phyloP scores from a whole-genome alignment of 768 basidiomycete genomes.

The Suillus hirtellus region DNA sequence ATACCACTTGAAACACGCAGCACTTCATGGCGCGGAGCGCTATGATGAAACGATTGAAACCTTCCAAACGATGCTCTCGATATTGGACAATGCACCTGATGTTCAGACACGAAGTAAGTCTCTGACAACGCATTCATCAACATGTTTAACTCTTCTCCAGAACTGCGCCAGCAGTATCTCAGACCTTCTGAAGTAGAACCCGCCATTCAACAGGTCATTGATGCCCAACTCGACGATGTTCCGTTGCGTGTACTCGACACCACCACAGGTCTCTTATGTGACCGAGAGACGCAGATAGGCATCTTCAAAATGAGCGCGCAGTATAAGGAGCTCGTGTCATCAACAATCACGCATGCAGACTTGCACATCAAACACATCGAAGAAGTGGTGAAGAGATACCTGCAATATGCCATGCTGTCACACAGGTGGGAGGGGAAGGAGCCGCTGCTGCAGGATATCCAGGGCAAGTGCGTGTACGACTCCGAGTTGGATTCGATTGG shows the following conservation, averaged over 20 bases:
- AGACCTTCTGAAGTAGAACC: neutral
- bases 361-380: too few relatives aligned
- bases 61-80: neutral
- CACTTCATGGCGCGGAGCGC: neutral
- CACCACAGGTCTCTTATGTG: neutral
- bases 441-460: too few relatives aligned
- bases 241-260: neutral
- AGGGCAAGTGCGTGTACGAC: too few relatives aligned
- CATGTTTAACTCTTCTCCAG: neutral
- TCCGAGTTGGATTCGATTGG: too few relatives aligned
- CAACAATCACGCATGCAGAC: too few relatives aligned
- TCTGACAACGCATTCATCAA: neutral
- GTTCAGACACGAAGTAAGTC: neutral
- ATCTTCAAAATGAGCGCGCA: neutral
- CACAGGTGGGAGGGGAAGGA: too few relatives aligned
- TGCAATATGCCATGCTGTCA: too few relatives aligned
- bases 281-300: neutral
- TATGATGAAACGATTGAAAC: neutral
- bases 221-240: neutral
- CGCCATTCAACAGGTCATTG: neutral
- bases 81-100: neutral
- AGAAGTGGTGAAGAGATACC: too few relatives aligned
- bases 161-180: neutral
- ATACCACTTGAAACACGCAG: neutral
- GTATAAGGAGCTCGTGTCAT: neutral